phyloP scores from a whole-genome alignment of 208 protist genomes.

The Porcisia hertigi region DNA sequence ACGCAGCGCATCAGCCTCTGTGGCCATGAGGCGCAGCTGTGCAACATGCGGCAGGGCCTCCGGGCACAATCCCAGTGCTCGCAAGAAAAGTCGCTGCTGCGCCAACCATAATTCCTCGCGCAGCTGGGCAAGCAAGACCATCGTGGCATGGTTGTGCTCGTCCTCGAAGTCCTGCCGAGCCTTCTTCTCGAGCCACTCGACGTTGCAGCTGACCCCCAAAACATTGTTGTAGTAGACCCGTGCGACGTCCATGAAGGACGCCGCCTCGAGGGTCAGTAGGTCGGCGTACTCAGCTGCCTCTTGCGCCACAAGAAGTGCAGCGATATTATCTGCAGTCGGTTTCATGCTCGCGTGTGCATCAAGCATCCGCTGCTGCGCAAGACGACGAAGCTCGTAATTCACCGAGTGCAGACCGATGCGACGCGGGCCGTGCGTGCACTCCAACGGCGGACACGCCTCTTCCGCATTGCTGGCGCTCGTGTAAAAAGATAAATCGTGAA shows the following conservation, averaged over 20 bases:
- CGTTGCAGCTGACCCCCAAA: conserved; percentile 18
- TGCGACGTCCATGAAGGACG: conserved; percentile 27
- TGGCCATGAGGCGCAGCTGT: conserved; percentile 13
- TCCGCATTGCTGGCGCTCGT: conserved; percentile 24
- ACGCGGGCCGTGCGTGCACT: conserved; percentile 13
- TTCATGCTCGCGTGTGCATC: background rate
- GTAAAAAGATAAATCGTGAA: conserved; percentile 31
- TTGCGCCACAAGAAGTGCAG: conserved; percentile 28
- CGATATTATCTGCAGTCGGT: conserved; percentile 7
- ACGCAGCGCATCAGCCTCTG: conserved; percentile 4
- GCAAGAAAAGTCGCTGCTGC: conserved; percentile 50
- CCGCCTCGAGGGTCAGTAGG: conserved; percentile 33
- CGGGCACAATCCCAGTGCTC: conserved; percentile 32
- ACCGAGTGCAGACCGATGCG: conserved; percentile 25
- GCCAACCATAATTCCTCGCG: conserved; percentile 35
- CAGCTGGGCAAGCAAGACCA: conserved; percentile 28
- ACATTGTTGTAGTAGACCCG: conserved; percentile 27
- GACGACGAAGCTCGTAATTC: conserved; percentile 32
- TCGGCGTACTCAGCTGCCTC: conserved; percentile 38
- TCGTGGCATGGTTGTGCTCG: conserved; percentile 24
- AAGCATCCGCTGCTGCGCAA: conserved; percentile 11
- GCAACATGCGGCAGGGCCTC: conserved; percentile 27
- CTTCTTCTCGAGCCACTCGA: conserved; percentile 40
- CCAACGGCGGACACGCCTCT: conserved; percentile 12
- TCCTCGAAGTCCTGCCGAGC: conserved; percentile 51